Base-by-base conservation (phyloP, 306 rosid genomes). In the Fragaria ananassa region DNA sequence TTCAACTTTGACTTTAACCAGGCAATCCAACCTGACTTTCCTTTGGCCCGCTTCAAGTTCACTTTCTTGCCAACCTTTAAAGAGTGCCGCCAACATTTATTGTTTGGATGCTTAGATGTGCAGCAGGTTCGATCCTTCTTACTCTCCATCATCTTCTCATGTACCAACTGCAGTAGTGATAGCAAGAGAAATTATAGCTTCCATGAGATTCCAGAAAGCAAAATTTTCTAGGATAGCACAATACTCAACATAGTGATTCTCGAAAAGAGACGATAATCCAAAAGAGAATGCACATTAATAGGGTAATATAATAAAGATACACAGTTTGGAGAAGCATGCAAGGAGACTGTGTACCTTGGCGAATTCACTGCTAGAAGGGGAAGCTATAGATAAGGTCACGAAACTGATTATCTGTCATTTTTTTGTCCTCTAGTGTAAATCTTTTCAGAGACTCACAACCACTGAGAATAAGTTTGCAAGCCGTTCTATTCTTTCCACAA, bases 81-180 rank as follows among this genome's bases (percentile, higher is more conserved):
- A 61, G 74, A 86, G 83, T 90, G 92, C 57, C 84, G 79, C 92
- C 96, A 86, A 77, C 92, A 88, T 83, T 77, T 90, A 14, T 81
- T 88, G 71, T 27, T 71, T 25, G 34, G 25, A 71, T 69, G 14
- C 51, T 67, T 86, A 62, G 84, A 80, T 44, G 45, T 10, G 81
- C 91, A 90, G 81, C 91, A 90, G 45, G 65, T 70, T 34, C 81
- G 87, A 14, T 83, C 86, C 79, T 81, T 53, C 69, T 58, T 58
- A 41, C 77, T 74, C 23, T 50, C 57, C 31, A 10, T 25, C 34
- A 44, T 25, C 44, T 27, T 74, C 77, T 60, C 68, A 17, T 12
- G 44, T 25, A 60, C 19, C 77, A 60, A 58, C 77, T 74, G 69
- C 69, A 25, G 69, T 60, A 58, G 18, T 57, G 4, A 56, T 23